Evolutionary conservation across 116 monocot genomes (phyloP).

Genomic region (Zostera marina): DNA sequence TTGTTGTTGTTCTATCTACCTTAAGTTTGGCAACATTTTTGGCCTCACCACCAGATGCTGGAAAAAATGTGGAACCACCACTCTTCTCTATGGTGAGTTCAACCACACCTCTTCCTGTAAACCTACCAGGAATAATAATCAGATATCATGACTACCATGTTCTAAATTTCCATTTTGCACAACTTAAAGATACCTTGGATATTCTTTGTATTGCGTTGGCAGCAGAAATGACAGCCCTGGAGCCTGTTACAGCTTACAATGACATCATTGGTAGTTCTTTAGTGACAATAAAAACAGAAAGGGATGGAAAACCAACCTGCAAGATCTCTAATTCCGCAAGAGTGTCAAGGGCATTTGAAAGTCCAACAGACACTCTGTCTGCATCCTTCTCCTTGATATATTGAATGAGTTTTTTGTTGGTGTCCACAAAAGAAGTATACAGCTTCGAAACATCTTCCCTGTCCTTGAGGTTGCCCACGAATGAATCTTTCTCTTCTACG

Average conservation of each 20-base stretch:
- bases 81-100: constrained; percentile 71
- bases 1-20: constrained; percentile 22
- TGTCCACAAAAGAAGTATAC: constrained; percentile 52
- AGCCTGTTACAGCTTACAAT: constrained; percentile 28
- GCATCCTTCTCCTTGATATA: constrained; percentile 69
- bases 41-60: constrained; percentile 65
- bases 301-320: constrained; percentile 57
- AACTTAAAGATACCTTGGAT: constrained; percentile 48
- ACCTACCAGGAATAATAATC: constrained; percentile 21
- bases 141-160: neutral
- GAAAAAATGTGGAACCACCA: constrained; percentile 80
- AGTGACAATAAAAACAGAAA: too few relatives aligned
- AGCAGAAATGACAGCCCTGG: constrained; percentile 88
- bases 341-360: constrained; percentile 61
- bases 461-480: constrained; percentile 37
- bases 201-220: constrained; percentile 59
- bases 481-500: constrained; percentile 44
- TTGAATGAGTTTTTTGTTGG: constrained; percentile 32
- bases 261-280: too few relatives aligned
- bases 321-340: constrained; percentile 71
- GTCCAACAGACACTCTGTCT: constrained; percentile 71
- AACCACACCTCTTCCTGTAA: constrained; percentile 79
- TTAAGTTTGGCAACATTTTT: constrained; percentile 50
- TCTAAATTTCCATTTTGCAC: neutral
- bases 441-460: constrained; percentile 47